Evolutionary conservation across 805 yeast genomes (phyloP).

Genomic region (Wickerhamiella domercqiae): DNA sequence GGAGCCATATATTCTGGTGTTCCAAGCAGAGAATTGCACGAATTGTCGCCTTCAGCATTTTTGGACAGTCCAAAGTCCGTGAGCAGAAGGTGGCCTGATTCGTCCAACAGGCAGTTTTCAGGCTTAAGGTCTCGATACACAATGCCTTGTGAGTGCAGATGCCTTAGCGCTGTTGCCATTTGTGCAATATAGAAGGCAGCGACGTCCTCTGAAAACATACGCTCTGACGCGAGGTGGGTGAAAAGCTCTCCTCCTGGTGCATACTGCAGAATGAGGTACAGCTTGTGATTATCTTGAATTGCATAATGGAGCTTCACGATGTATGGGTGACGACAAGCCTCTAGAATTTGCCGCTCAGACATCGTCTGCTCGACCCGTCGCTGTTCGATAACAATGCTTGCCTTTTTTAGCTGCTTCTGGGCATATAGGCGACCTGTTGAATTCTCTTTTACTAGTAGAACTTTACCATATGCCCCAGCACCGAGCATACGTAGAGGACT

Average conservation of each 20-base stretch:
- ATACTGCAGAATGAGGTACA: conserved; percentile 63
- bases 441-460: conserved; percentile 54
- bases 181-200: conserved; percentile 72
- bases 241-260: conserved; percentile 82
- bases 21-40: conserved; percentile 48
- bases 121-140: conserved; percentile 83
- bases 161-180: conserved; percentile 59
- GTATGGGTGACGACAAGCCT: conserved; percentile 59
- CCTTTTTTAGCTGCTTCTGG: conserved; percentile 73
- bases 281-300: conserved; percentile 61
- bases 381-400: conserved; percentile 48
- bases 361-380: conserved; percentile 60
- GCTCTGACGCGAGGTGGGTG: conserved; percentile 39
- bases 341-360: conserved; percentile 61
- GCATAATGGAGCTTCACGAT: conserved; percentile 74
- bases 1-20: conserved; percentile 87
- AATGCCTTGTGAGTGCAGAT: conserved; percentile 64
- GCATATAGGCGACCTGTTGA: conserved; percentile 56
- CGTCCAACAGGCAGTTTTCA: conserved; percentile 68
- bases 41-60: conserved; percentile 27
- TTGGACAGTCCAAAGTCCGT: conserved; percentile 73
- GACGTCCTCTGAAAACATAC: conserved; percentile 40
- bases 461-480: conserved; percentile 81
- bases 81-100: conserved; percentile 62
- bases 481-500: conserved; percentile 66